Percentiles rank a stretch among this genome's conserved stretches.
These are phyloP conservation scores for Podaxis sp. DNA, from an alignment of 768 basidiomycete genomes.

Conservation along the genomic window DNA sequence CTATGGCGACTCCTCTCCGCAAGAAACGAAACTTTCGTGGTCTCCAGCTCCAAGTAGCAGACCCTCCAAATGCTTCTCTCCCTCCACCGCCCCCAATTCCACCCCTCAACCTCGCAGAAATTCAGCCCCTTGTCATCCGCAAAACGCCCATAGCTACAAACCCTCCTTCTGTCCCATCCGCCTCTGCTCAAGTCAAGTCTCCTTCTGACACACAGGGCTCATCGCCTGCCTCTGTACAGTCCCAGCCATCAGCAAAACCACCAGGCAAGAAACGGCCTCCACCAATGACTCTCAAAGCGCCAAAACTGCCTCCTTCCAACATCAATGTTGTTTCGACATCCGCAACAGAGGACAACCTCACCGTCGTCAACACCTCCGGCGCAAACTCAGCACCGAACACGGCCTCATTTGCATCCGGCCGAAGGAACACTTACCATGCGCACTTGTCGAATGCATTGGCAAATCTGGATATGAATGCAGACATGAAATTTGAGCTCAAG, in stretches of 20 bases:
- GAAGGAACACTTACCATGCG: constrained; percentile 73
- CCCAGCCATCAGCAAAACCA: constrained; percentile 9
- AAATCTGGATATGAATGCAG: constrained; percentile 79
- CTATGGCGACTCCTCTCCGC: constrained; percentile 54
- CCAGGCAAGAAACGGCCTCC: constrained; percentile 69
- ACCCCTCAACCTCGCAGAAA: constrained; percentile 1
- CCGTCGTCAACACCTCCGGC: constrained; percentile 46
- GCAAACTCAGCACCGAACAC: constrained; percentile 46
- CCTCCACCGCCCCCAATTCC: constrained; percentile 14
- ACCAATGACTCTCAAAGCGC: constrained; percentile 77
- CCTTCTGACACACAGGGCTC: too few species aligned
- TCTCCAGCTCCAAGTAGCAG: constrained; percentile 64
- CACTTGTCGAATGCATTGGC: constrained; percentile 82
- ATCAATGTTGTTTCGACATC: constrained; percentile 33
- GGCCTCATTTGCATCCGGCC: constrained; percentile 29
- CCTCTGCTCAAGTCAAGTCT: too few species aligned
- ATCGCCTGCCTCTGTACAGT: constrained; percentile 16
- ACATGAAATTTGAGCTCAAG: constrained; percentile 79
- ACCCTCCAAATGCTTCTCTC: constrained; percentile 18
- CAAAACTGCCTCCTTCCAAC: constrained; percentile 49
- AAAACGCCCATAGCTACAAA: constrained; percentile 9
- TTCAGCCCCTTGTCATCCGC: constrained; percentile 2
- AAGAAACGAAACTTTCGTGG: constrained; percentile 93
- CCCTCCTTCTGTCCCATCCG: constrained; percentile 14
- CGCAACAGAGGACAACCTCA: constrained; percentile 26